Evolutionary conservation across 1,139 yeast species (phyloP), one percentile per base, ranked within the genome.

Genomic region (Yamadazyma friedrichii): DNA sequence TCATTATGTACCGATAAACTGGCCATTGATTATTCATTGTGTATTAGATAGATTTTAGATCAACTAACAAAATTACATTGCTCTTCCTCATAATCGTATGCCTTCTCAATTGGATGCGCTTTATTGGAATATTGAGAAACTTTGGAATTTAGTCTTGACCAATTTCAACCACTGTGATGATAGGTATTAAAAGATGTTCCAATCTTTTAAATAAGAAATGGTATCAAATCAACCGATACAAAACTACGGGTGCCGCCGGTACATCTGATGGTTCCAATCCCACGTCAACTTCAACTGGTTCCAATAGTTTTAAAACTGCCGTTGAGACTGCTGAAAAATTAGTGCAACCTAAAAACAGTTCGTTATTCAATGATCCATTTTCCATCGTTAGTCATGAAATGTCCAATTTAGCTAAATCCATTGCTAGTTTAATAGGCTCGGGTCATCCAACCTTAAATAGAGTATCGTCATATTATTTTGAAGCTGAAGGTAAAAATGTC

Each of bases 401-500:
- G 98, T 84, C 93, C 15, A 82, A 80, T 33, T 67, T 93, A 55
- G 96, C 96, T 26, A 80, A 80, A 57, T 88, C 89, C 56, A 94
- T 93, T 47, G 95, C 96, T 36, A 70, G 76, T 26, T 73, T 93
- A 44, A 82, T 93, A 44, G 97, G 98, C 1, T 84, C 95, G 0
- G 95, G 96, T 6, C 96, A 91, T 57, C 97, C 98, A 1, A 84
- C 94, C 5, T 72, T 93, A 44, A 89, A 91, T 62, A 74, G 95
- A 52, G 96, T 91, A 4, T 84, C 96, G 20, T 81, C 91, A 37
- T 93, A 94, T 65, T 93, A 93, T 64, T 91, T 94, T 54, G 96
- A 91, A 62, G 88, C 94, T 15, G 96, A 91, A 58, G 98, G 98
- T 9, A 93, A 93, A 64, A 95, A 89, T 57, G 88, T 94, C 24